Base-by-base conservation (phyloP, 2,329 filamentous ascomycete species). In the Rhynchosporium agropyri region DNA sequence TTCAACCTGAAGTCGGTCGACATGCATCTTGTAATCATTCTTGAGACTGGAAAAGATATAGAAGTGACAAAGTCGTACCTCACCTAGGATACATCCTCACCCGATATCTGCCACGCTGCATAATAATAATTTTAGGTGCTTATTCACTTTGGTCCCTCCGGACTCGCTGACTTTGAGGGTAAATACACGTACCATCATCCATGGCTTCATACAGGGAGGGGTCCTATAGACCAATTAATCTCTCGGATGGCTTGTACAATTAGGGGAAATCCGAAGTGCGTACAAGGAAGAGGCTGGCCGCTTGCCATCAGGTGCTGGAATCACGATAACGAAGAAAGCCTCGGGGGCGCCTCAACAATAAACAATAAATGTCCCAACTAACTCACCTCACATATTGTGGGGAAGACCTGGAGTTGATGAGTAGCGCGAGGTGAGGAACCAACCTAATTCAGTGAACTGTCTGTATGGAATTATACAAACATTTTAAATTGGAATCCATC, bases 381-480 rank as follows among this genome's bases (percentile, higher is more conserved):
- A 33, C 13, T 43, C 42, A 53, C 8, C 50, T 53, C 50, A 53
- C 50, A 53, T 31, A 53, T 38, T 53, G 50, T 33, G 50, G 50
- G 33, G 33, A 53, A 40, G n/a, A 9, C n/a, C 29, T 20, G 29
- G 29, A 50, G 15, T 38, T 29, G 20, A 40, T 36, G 33, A 38
- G 33, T n/a, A 38, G 33, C 29, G 33, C 15, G 15, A 42, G 40
- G 15, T 42, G 40, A 42, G 40, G 10, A 42, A 5, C 40, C 40
- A 42, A 20, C 20, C 20, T 20, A 20, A 20, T 20, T 20, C 20
- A 20, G 20, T 20, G 20, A 20, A n/a, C 13, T 38, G 31, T n/a
- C 20, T 36, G 49, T 51, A 20, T 20, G 49, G 15, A n/a, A n/a
- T 38, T 36, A 15, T 36, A 36, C 49, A 51, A 9, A 51, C 31